A percentile compares a stretch with the other conserved stretches of the same genome.
Conservation (phyloP, 306 rosid genomes). For the Fragaria nilgerrensis region DNA sequence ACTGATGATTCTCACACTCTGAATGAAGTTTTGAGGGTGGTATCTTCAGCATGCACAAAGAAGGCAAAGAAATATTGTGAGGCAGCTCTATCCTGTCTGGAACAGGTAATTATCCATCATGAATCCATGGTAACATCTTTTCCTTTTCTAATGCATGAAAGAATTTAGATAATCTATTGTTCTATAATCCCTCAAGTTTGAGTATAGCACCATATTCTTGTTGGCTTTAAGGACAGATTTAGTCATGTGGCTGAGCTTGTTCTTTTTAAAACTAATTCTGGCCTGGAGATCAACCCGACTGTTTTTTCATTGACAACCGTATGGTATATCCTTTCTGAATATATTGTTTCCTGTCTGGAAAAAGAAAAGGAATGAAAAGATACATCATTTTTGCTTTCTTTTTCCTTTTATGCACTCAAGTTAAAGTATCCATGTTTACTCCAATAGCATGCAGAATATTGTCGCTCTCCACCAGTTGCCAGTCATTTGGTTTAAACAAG, state of each 20-base stretch:
- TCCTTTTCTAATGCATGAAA: not conserved
- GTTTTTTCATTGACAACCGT: not conserved
- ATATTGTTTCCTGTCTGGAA: too few relatives aligned
- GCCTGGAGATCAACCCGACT: not conserved
- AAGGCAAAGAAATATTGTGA: conserved; percentile 80
- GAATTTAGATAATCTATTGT: not conserved
- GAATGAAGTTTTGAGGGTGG: conserved; percentile 59
- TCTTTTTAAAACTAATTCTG: not conserved
- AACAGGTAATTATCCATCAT: conserved; percentile 50
- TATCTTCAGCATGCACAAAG: conserved; percentile 76
- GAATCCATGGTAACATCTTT: conserved; percentile 13
- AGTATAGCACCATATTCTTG: not conserved
- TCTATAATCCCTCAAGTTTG: not conserved
- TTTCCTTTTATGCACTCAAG: too few relatives aligned
- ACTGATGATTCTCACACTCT: conserved; percentile 51
- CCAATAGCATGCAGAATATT: not conserved
- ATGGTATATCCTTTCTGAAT: not conserved
- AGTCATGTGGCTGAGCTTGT: not conserved
- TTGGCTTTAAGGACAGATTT: too few relatives aligned
- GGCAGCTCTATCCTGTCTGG: conserved; percentile 82
- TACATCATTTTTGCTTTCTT: too few relatives aligned
- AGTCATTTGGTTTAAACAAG: not conserved
- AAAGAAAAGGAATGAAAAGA: too few relatives aligned
- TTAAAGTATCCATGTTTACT: not conserved
- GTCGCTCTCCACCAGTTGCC: not conserved